These are phyloP conservation scores for Podaxis sp. DNA, from an alignment of 768 basidiomycete species.

Conservation along the genomic window DNA sequence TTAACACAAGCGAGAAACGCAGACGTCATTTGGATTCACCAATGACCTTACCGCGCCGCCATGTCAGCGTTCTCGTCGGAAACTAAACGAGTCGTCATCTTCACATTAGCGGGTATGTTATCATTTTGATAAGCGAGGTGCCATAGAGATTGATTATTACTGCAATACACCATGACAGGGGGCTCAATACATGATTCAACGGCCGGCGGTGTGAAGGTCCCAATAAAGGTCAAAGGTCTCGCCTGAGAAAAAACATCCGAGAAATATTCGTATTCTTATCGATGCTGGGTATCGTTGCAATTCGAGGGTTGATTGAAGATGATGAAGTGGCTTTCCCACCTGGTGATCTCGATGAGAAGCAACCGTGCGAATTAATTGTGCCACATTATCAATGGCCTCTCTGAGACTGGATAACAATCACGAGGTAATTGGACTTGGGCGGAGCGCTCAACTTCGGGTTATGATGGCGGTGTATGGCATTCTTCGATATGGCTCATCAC, in stretches of 20 bases:
- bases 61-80: slow-evolving; percentile 13
- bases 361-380: too few relatives aligned
- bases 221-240: too few relatives aligned
- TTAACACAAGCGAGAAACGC: slow-evolving; percentile 11
- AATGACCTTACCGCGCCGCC: neutral
- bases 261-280: too few relatives aligned
- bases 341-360: too few relatives aligned
- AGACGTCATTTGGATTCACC: slow-evolving; percentile 2
- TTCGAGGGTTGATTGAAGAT: too few relatives aligned
- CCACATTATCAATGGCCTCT: neutral
- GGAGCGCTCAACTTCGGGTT: neutral
- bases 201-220: too few relatives aligned
- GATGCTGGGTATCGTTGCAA: too few relatives aligned
- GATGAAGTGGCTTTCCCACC: too few relatives aligned
- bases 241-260: too few relatives aligned
- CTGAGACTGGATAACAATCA: neutral
- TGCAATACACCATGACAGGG: neutral
- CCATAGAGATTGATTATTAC: neutral
- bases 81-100: slow-evolving; percentile 7
- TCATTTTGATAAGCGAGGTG: slow-evolving; percentile 10
- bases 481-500: neutral
- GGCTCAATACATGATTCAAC: neutral
- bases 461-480: neutral
- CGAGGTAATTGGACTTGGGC: neutral
- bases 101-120: neutral